Percentiles rank a stretch among this genome's conserved stretches.
Evolutionary conservation across 257 asterid genomes (phyloP).

Genomic region (Solanum corneliomulleri): DNA sequence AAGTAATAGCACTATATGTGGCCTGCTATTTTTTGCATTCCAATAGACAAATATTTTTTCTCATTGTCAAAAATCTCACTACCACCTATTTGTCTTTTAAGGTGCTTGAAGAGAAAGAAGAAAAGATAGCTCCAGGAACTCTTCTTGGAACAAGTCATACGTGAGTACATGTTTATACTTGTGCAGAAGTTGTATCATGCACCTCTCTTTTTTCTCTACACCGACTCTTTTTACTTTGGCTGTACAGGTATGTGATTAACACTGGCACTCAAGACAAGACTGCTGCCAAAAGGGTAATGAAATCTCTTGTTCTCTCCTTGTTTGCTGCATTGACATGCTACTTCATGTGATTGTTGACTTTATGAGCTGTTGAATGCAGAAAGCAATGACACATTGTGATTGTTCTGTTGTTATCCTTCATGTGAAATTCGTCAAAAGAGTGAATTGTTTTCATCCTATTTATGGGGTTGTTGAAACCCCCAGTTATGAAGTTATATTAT

Average conservation of each 20-base stretch:
- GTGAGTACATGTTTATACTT: constrained; percentile 19
- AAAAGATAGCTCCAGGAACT: constrained; percentile 72
- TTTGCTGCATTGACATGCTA: not conserved
- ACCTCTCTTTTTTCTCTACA: not conserved
- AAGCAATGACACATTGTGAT: not conserved
- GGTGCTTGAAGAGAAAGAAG: constrained; percentile 96
- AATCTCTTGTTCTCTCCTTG: not conserved
- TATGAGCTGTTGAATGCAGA: not conserved
- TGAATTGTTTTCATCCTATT: not conserved
- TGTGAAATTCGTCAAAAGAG: not conserved
- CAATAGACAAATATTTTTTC: not conserved
- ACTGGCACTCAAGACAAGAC: constrained; percentile 82
- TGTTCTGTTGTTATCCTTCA: not conserved
- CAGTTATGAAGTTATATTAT: not conserved
- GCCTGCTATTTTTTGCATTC: not conserved
- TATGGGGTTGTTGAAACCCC: not conserved
- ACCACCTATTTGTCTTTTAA: constrained; percentile 11
- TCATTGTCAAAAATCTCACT: not conserved
- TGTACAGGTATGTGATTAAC: constrained; percentile 67
- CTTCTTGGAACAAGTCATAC: constrained; percentile 79
- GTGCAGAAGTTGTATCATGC: not conserved
- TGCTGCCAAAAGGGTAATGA: constrained; percentile 80
- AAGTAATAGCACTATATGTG: constrained; percentile 23
- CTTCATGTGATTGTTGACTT: not conserved
- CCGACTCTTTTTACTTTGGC: not conserved